phyloP scores from a whole-genome alignment of 345 rosid genomes.

The Theobroma cacao region DNA sequence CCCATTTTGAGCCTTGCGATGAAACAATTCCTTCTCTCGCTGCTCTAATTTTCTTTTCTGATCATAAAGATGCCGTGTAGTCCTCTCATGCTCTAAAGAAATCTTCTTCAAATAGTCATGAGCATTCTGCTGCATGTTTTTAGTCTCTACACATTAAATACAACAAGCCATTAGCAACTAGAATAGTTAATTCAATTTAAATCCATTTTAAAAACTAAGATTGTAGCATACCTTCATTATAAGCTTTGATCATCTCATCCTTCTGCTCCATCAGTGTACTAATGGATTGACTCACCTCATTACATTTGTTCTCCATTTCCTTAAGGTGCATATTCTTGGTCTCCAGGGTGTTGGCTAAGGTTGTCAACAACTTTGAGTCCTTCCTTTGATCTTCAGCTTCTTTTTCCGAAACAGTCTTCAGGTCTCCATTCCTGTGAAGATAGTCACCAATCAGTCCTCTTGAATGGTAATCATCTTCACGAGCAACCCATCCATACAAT shows the following conservation, averaged over 20 bases:
- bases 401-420: constrained; percentile 47
- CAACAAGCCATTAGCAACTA: not conserved
- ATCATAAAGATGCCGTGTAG: constrained; percentile 26
- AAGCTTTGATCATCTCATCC: constrained; percentile 32
- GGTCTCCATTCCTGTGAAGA: constrained; percentile 50
- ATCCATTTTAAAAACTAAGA: not conserved
- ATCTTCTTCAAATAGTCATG: constrained; percentile 39
- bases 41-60: constrained; percentile 35
- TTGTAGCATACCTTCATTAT: constrained; percentile 51
- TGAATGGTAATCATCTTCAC: constrained; percentile 48
- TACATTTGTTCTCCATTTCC: constrained; percentile 43
- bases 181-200: not conserved
- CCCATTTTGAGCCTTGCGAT: constrained; percentile 47
- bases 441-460: constrained; percentile 35
- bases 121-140: constrained; percentile 39
- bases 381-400: constrained; percentile 50
- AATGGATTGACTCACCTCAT: constrained; percentile 27
- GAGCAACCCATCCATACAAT: constrained; percentile 70
- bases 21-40: constrained; percentile 44
- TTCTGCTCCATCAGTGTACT: constrained; percentile 27
- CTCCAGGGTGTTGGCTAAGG: constrained; percentile 42
- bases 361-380: constrained; percentile 32
- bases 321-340: constrained; percentile 28
- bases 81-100: constrained; percentile 40
- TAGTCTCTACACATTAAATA: constrained; percentile 22